A percentile compares a stretch with the other conserved stretches of the same genome.
Conservation (phyloP, 169 alveolate genomes). For the Besnoitia besnoiti region DNA sequence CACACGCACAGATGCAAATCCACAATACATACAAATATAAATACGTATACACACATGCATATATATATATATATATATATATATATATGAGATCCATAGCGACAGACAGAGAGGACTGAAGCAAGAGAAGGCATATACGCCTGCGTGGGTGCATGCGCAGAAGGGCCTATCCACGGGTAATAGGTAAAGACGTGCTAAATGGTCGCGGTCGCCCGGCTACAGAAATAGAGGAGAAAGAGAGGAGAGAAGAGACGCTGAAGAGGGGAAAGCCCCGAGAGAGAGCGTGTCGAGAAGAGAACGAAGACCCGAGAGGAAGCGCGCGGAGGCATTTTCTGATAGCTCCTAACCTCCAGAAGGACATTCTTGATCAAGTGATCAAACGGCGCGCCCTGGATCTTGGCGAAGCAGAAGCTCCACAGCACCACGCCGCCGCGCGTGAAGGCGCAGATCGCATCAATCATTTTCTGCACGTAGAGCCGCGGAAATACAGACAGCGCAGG, state of each 20-base stretch:
- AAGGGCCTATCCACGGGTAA: too few relatives aligned
- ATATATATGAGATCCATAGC: background rate
- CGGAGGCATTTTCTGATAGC: too few relatives aligned
- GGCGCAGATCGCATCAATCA: constrained; percentile 74
- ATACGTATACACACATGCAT: background rate
- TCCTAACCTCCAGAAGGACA: constrained; percentile 71
- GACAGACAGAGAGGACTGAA: too few relatives aligned
- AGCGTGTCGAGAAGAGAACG: background rate
- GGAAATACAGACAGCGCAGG: background rate
- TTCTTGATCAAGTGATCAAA: constrained; percentile 67
- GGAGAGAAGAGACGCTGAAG: background rate
- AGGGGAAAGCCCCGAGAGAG: background rate
- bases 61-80: background rate
- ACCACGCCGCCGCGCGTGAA: constrained; percentile 72
- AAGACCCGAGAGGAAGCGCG: background rate
- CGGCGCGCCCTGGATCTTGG: constrained; percentile 66
- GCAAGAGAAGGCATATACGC: too few relatives aligned
- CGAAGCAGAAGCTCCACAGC: constrained; percentile 41
- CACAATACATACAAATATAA: background rate
- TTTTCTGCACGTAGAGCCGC: constrained; percentile 8
- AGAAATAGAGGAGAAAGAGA: background rate
- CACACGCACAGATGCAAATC: background rate
- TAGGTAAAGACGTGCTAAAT: too few relatives aligned
- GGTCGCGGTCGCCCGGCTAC: too few relatives aligned
- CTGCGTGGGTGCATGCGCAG: too few relatives aligned